Evolutionary conservation across 2,329 filamentous ascomycete genomes (phyloP), one percentile per base, ranked within the genome.

Genomic region (Colletotrichum cuscutae): DNA sequence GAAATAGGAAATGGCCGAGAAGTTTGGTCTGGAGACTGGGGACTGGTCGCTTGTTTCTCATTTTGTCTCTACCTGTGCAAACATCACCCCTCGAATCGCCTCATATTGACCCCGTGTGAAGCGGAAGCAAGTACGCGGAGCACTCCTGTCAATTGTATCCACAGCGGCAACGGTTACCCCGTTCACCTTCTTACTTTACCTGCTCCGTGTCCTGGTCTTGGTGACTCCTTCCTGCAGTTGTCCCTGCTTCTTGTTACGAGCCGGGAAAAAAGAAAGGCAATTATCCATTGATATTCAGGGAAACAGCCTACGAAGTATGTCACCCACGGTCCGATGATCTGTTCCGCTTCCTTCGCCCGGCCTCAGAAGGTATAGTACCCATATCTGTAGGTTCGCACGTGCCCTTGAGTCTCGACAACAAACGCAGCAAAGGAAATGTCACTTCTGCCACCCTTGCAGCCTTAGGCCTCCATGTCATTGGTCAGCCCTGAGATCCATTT

Each of bases 1-100:
- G 63, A 26, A 62, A 42, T 30, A 65, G 65, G 69, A 52, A 65
- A 65, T 65, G 57, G 30, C 32, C 37, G 65, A 69, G 72, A 72
- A 65, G 28, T n/a, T 49, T 19, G 42, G 42, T 9, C 42, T 49
- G 19, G 19, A 22, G 58, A 64, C 53, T 56, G 32, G 42, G 54
- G 60, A 57, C 32, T 37, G 22, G 52, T 7, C 4, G 59, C 59
- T 46, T 56, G 65, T 72, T 69, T 69, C 65, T 58, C 46, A 65
- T 22, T 66, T 35, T 64, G 58, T 68, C 49, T 67, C 59, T 58
- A 59, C 32, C 59, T 24, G n/a, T 71, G 22, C 35, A 54, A 59
- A 49, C 68, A 46, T 56, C 57, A 60, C 54, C 37, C 26, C 22
- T 11, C 26, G 26, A 59, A 58, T 49, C 32, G 61, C 56, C 62